A percentile compares a stretch with the other conserved stretches of the same genome.
These are phyloP conservation scores for Rhodamnia rubescens DNA, from an alignment of 345 rosid species.

Conservation along the genomic window DNA sequence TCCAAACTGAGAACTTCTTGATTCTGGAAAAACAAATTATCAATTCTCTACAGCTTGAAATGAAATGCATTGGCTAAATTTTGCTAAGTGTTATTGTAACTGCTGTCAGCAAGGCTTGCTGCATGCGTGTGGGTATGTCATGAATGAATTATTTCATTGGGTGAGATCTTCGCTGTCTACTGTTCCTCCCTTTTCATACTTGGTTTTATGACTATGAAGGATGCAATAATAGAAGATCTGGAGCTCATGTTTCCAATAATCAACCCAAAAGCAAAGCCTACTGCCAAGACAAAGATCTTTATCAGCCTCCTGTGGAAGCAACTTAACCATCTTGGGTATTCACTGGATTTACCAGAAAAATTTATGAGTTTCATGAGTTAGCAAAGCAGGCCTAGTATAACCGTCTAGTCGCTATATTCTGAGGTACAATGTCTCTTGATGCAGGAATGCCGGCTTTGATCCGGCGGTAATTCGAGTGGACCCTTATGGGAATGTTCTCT, in stretches of 20 bases:
- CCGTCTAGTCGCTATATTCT: background rate
- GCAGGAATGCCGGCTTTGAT: constrained; percentile 95
- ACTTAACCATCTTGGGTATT: constrained; percentile 78
- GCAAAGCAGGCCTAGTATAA: background rate
- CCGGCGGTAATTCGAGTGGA: constrained; percentile 80
- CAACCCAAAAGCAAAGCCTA: constrained; percentile 62
- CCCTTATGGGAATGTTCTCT: constrained; percentile 79
- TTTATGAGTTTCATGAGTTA: background rate
- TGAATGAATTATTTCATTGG: background rate
- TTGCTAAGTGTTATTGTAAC: background rate
- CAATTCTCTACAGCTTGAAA: background rate
- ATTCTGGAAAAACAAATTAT: background rate
- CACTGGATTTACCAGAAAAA: background rate
- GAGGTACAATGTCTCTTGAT: background rate
- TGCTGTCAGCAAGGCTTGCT: accelerated
- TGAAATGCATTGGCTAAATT: background rate
- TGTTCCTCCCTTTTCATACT: background rate
- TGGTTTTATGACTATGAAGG: constrained; percentile 19
- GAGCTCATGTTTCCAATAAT: constrained; percentile 56
- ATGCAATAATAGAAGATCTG: constrained; percentile 31
- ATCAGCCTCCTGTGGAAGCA: constrained; percentile 84
- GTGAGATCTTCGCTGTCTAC: background rate
- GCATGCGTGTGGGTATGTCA: background rate
- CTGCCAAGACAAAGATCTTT: constrained; percentile 58
- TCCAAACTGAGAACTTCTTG: background rate